Evolutionary conservation across 495 filamentous ascomycete species (phyloP), one percentile per base, ranked within the genome.

Genomic region (Penicillium goetzii): DNA sequence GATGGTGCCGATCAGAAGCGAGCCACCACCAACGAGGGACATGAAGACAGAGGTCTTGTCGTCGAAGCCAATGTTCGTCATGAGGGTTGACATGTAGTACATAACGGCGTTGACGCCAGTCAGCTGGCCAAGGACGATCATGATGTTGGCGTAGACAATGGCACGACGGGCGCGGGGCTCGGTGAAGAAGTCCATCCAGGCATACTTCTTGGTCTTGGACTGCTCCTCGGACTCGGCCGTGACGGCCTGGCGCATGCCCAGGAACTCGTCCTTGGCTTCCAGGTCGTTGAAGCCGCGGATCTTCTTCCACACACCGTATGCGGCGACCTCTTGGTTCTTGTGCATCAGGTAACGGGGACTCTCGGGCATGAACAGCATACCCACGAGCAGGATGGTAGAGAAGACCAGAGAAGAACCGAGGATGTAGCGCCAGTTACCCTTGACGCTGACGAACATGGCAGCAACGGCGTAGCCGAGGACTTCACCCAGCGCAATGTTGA

Each of bases 181-280:
- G 34, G 83, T 88, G 75, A 87, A 81, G 76, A 89, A 86, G 62
- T 89, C 86, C 74, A 87, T 72, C 83, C 85, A 88, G 11, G 82
- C 70, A 64, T 81, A 85, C 49, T 76, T 77, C 64, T 77, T 73
- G 57, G 75, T 70, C 23, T 65, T 52, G 34, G 62, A 67, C 59
- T 80, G 80, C 41, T 76, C 73, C 19, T 80, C 71, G 23, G 63
- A 58, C 63, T 88, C 86, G 21, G 78, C 69, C 15, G 71, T 69
- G 17, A 85, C 82, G n/a, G 83, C 78, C 59, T 83, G 77, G 56
- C 83, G 82, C 83, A 87, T 88, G 56, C 83, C 78, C 57, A 86
- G 81, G 77, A 88, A 88, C 65, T 89, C 86, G 25, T 83, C 81
- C 32, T 83, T 78, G 40, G 83, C 70, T 57, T 85, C 85, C 10